Conservation (phyloP, 805 yeast genomes). For the Monosporozyma aquatica region DNA sequence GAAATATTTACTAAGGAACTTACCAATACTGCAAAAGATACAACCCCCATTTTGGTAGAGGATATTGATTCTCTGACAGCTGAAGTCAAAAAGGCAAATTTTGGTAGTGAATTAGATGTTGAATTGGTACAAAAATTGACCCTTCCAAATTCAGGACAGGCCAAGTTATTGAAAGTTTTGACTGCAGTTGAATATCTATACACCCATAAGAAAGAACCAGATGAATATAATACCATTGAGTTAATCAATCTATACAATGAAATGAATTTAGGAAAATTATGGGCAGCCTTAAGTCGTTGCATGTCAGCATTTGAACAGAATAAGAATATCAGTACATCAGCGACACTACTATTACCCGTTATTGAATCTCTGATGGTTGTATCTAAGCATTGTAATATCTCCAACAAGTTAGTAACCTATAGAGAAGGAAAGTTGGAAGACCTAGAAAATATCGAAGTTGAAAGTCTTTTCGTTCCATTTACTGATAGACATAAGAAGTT, state of each 20-base stretch:
- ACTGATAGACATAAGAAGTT: constrained; percentile 84
- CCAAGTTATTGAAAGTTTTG: constrained; percentile 73
- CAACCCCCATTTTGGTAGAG: constrained; percentile 45
- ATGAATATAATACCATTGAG: constrained; percentile 32
- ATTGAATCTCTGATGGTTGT: constrained; percentile 93
- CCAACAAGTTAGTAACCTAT: constrained; percentile 41
- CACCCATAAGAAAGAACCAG: constrained; percentile 32
- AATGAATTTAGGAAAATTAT: constrained; percentile 64
- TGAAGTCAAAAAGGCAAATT: constrained; percentile 34
- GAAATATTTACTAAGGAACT: constrained; percentile 58
- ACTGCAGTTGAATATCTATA: constrained; percentile 82
- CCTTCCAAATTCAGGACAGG: constrained; percentile 75
- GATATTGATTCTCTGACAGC: constrained; percentile 45
- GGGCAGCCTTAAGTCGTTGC: constrained; percentile 79
- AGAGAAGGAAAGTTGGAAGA: constrained; percentile 53
- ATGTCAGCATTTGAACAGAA: constrained; percentile 54
- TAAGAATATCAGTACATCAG: constrained; percentile 49
- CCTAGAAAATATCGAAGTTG: constrained; percentile 66
- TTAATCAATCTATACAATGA: constrained; percentile 54
- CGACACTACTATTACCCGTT: constrained; percentile 73
- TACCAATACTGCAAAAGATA: constrained; percentile 49
- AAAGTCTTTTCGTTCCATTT: constrained; percentile 70
- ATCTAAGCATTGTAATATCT: constrained; percentile 62
- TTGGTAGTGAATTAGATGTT: constrained; percentile 41
- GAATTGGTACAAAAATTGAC: constrained; percentile 60